Conservation (phyloP, 2,329 filamentous ascomycete genomes). For the Colletotrichum falcatum region DNA sequence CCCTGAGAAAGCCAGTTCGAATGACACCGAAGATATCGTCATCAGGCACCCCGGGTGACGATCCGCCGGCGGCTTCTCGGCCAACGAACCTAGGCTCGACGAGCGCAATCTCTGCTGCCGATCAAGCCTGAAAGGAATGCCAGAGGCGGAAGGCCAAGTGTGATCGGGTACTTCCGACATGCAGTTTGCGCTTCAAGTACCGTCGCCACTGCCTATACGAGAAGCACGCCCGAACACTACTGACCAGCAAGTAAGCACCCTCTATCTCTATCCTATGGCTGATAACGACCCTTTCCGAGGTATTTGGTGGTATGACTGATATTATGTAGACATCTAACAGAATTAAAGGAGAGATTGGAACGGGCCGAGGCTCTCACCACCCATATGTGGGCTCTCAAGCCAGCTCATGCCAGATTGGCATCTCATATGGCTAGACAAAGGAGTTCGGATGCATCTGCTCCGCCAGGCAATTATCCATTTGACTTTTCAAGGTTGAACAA, state of each 20-base stretch:
- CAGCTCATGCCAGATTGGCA: constrained; percentile 44
- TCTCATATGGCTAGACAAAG: not conserved
- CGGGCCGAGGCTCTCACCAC: constrained; percentile 49
- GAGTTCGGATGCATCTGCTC: not conserved
- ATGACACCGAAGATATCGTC: constrained; percentile 13
- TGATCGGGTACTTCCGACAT: constrained; percentile 53
- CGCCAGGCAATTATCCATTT: not conserved
- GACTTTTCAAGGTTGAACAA: constrained; percentile 22
- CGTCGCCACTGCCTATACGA: constrained; percentile 61
- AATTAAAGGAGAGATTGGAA: constrained; percentile 57
- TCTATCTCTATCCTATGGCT: too few species aligned
- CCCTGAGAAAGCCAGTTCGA: not conserved
- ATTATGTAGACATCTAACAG: constrained; percentile 52
- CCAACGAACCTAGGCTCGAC: constrained; percentile 21
- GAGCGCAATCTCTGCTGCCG: constrained; percentile 44
- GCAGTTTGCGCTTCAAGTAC: constrained; percentile 56
- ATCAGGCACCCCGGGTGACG: constrained; percentile 17
- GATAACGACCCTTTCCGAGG: not conserved
- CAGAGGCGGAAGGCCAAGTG: constrained; percentile 55
- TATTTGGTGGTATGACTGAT: not conserved
- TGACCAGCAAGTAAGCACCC: constrained; percentile 56
- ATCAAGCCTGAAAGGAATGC: constrained; percentile 56
- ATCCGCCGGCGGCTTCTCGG: not conserved
- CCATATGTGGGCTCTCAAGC: constrained; percentile 48
- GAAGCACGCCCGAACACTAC: constrained; percentile 59